Base-by-base conservation (phyloP, 129 eudicot genomes). In the Flaveria robusta region DNA sequence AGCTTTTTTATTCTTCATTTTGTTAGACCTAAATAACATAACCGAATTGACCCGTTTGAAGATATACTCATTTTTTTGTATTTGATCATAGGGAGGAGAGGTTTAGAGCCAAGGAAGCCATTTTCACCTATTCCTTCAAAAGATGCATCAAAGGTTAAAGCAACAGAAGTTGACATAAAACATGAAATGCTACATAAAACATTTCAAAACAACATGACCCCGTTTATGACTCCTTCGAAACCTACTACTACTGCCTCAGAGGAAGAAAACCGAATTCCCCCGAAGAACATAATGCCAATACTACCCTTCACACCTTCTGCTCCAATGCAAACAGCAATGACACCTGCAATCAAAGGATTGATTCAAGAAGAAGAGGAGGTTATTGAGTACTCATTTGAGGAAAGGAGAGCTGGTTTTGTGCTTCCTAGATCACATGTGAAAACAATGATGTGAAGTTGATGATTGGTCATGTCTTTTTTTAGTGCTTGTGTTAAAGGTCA, bases 351-450 rank as follows among this genome's bases (percentile, higher is more conserved):
- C 41, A 86, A 74, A 9, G 85, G 62, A 39, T 76, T 54, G 71
- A 26, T 39, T 37, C 50, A 7, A 37, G 49, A 34, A 66, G 93
- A 87, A 73, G 97, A 89, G 84, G 97, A 89, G 84, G 85, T 87
- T 64, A 45, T 74, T 46, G 97, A 92, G 68, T 92, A 92, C 81
- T 92, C 97, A 9, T 89, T 92, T 56, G 97, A 92, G 86, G 97
- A 89, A 79, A 77, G 82, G 80, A 86, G 97, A 82, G 96, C 93
- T 18, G 98, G 96, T 43, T 89, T 89, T 85, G 78, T 83, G 82
- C 82, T 89, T 47, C 96, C 90, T 41, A 78, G 37, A 65, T 7
- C 86, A 50, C 74, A 66, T 68, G 27, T 68, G 43, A 85, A 85
- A 76, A 70, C 71, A 24, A 74, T 75, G 37, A 51, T 81, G 52